Percentiles rank a stretch among this genome's conserved stretches.
Evolutionary conservation across 2,329 filamentous ascomycete genomes (phyloP).

Genomic region (Aspergillus costaricaensis): DNA sequence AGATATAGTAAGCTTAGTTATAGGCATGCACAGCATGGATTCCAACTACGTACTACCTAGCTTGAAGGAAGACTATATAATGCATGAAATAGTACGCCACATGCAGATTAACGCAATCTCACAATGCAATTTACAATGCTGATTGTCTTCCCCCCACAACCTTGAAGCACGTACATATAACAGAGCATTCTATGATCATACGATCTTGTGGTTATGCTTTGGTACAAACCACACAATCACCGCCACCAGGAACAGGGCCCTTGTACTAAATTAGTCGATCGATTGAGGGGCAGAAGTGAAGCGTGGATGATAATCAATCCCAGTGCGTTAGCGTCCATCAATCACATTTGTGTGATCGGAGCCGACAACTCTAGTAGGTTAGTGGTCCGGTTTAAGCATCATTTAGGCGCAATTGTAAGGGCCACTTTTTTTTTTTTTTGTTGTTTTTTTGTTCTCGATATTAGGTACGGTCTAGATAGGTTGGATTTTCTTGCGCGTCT

Average conservation of each 20-base stretch:
- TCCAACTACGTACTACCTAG: no score
- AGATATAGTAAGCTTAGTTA: no score
- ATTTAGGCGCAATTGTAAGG: neutral
- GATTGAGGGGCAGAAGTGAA: neutral
- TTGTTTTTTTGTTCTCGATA: neutral
- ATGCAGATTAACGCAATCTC: no score
- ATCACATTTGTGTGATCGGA: neutral
- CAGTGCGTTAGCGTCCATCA: neutral
- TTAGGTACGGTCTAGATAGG: neutral
- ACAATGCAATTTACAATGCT: neutral
- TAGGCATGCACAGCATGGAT: no score
- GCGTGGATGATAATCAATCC: neutral
- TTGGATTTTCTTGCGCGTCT: neutral
- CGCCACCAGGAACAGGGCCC: neutral
- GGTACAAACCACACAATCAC: neutral
- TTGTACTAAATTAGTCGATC: neutral
- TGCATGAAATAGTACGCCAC: neutral
- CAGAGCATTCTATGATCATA: neutral
- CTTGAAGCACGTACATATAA: neutral
- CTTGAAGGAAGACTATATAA: neutral
- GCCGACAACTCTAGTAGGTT: neutral
- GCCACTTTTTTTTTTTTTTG: neutral
- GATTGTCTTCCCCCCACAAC: neutral
- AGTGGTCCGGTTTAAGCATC: neutral
- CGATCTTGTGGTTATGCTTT: neutral